These are phyloP conservation scores for Cladosporium sp. DNA, from an alignment of 2,329 filamentous ascomycete genomes.

Conservation along the genomic window DNA sequence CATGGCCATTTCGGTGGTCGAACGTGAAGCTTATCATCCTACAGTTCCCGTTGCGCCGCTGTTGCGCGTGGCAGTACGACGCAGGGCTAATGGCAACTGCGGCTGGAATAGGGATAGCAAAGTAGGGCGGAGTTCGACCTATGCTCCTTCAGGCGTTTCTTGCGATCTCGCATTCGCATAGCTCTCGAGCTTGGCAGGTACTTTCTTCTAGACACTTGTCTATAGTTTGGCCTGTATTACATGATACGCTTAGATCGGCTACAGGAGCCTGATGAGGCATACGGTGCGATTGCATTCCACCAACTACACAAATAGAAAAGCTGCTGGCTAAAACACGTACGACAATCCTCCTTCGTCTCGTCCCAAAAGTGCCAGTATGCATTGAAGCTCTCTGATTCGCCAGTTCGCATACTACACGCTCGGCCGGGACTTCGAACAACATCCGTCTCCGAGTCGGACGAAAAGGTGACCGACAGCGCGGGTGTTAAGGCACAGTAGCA, in stretches of 20 bases:
- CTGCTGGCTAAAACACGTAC: background rate
- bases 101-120: background rate
- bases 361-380: too few relatives aligned
- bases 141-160: background rate
- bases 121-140: background rate
- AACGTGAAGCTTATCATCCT: background rate
- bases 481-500: background rate
- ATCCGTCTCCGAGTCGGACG: background rate
- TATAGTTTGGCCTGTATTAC: background rate
- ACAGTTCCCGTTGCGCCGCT: background rate
- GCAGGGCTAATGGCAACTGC: background rate
- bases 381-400: background rate
- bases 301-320: background rate
- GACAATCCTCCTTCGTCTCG: background rate
- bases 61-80: slow-evolving; percentile 4
- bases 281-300: background rate
- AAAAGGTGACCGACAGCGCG: background rate
- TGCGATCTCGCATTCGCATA: slow-evolving; percentile 8
- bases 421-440: background rate
- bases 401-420: background rate
- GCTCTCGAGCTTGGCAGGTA: slow-evolving; percentile 6
- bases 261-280: background rate
- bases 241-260: background rate
- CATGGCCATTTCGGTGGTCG: background rate
- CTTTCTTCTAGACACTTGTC: background rate